These are phyloP conservation scores for Neurospora terricola DNA, from an alignment of 495 filamentous ascomycete species.

Conservation along the genomic window DNA sequence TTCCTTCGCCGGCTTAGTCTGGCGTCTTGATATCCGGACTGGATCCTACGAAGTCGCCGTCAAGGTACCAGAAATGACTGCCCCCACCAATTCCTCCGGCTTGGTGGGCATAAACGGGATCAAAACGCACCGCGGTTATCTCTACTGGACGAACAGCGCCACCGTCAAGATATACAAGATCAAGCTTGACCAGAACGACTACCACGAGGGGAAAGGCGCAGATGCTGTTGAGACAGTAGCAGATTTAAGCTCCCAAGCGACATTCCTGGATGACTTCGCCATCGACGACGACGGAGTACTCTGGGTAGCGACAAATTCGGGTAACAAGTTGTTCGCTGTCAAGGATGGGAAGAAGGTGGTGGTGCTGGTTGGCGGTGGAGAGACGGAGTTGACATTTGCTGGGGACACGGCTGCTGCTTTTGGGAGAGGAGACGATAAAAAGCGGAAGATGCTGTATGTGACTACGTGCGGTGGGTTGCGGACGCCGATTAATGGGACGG, in stretches of 20 bases:
- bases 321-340: not conserved
- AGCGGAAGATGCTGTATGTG: not conserved
- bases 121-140: not conserved
- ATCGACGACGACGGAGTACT: not conserved
- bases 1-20: not conserved
- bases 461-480: not conserved
- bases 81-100: not conserved
- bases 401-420: not conserved
- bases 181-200: not conserved
- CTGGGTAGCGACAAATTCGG: not conserved
- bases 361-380: not conserved
- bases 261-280: conserved; percentile 1
- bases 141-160: not conserved
- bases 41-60: not conserved
- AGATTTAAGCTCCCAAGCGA: not conserved
- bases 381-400: not conserved
- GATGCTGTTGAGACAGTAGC: not conserved
- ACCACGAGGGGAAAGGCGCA: not conserved
- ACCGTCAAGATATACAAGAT: not conserved
- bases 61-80: not conserved
- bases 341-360: not conserved
- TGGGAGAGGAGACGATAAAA: not conserved
- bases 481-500: not conserved
- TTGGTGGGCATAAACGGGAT: not conserved
- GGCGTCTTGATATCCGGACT: not conserved